These are phyloP conservation scores for Nitzschia sp. DNA, from an alignment of 108 stramenopile genomes.

Conservation along the genomic window DNA sequence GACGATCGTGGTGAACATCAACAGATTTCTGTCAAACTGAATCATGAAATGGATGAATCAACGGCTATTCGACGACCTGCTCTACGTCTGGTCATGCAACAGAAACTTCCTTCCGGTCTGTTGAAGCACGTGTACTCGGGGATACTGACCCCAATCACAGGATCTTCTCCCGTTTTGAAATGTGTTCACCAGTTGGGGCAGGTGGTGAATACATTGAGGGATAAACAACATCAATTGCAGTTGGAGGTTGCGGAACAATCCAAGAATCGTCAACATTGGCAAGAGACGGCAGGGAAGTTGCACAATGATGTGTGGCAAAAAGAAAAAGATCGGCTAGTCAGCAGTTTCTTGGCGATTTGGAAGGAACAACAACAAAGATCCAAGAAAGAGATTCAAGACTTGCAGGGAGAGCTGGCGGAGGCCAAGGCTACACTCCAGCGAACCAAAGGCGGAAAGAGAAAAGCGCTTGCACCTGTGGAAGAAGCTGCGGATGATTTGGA, in stretches of 20 bases:
- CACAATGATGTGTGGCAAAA: slow-evolving; percentile 27
- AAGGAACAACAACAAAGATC: slow-evolving; percentile 12
- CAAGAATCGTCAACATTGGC: slow-evolving; percentile 27
- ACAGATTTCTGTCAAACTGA: neutral
- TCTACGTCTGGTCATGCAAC: neutral
- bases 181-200: slow-evolving; percentile 1
- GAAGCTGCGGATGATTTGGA: slow-evolving; percentile 16
- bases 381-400: slow-evolving; percentile 6
- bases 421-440: slow-evolving; percentile 1
- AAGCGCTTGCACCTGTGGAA: neutral
- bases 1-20: neutral
- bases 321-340: slow-evolving; percentile 34
- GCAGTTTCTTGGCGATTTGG: slow-evolving; percentile 34
- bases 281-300: slow-evolving; percentile 41
- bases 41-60: neutral
- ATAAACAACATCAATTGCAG: neutral
- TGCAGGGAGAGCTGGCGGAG: slow-evolving; percentile 12
- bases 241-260: neutral
- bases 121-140: slow-evolving; percentile 2
- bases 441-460: neutral
- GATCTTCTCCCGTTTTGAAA: neutral
- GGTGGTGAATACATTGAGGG: neutral
- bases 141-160: neutral
- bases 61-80: neutral
- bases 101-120: neutral